phyloP scores from a whole-genome alignment of 805 yeast genomes.

The Zygoascus bituminiphila region DNA sequence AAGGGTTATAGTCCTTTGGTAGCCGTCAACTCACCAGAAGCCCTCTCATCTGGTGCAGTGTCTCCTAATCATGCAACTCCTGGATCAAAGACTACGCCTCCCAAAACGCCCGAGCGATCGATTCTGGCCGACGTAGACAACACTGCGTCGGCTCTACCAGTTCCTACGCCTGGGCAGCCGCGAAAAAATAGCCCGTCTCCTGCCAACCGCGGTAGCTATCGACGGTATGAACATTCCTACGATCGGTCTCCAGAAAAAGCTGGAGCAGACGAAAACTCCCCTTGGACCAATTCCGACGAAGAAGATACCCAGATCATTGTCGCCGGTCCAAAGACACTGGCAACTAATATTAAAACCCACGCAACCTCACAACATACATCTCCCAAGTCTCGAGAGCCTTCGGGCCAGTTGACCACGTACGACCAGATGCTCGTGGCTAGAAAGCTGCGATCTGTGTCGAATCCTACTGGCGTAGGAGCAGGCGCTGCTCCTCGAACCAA shows the following conservation, averaged over 20 bases:
- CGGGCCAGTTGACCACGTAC: conserved; percentile 11
- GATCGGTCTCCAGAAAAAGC: not conserved
- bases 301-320: conserved; percentile 23
- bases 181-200: conserved; percentile 40
- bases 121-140: conserved; percentile 60
- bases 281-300: conserved; percentile 38
- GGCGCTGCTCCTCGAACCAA: conserved; percentile 17
- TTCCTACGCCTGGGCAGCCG: conserved; percentile 95
- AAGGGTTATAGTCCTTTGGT: conserved; percentile 32
- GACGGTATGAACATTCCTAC: conserved; percentile 5
- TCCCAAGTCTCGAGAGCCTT: not conserved
- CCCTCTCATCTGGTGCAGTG: conserved; percentile 8
- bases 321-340: not conserved
- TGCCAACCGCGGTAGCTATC: not conserved
- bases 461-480: conserved; percentile 19
- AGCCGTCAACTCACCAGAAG: conserved; percentile 17
- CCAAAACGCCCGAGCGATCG: conserved; percentile 69
- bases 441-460: conserved; percentile 27
- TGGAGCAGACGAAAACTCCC: conserved; percentile 8
- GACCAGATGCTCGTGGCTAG: conserved; percentile 21
- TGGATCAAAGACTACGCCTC: conserved; percentile 29
- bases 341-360: not conserved
- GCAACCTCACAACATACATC: not conserved
- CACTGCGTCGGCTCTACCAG: conserved; percentile 73
- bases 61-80: conserved; percentile 1